Percentiles rank a stretch among this genome's conserved stretches.
Evolutionary conservation across 305 asterid genomes (phyloP).

Genomic region (Fraxinus velutina): DNA sequence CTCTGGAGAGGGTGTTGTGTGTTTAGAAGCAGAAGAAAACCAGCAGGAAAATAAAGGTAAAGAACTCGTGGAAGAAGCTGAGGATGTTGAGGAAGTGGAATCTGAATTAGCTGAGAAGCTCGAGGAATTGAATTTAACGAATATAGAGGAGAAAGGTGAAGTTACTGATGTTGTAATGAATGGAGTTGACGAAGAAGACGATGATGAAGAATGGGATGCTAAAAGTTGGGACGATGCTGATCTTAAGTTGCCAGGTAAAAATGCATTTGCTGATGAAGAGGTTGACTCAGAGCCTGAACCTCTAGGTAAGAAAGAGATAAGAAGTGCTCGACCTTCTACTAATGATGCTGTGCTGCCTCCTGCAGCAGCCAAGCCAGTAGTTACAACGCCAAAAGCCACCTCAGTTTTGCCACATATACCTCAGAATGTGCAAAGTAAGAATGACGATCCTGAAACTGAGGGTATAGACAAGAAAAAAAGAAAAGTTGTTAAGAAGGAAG

Average conservation of each 20-base stretch:
- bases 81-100: slow-evolving; percentile 49
- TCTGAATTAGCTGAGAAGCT: slow-evolving; percentile 48
- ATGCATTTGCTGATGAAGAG: slow-evolving; percentile 90
- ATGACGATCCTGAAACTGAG: slow-evolving; percentile 31
- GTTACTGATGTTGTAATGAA: slow-evolving; percentile 31
- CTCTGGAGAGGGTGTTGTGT: slow-evolving; percentile 43
- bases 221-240: slow-evolving; percentile 98
- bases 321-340: slow-evolving; percentile 34
- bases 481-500: slow-evolving; percentile 28
- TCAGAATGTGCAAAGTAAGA: slow-evolving; percentile 33
- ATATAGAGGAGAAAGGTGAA: slow-evolving; percentile 46
- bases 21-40: slow-evolving; percentile 34
- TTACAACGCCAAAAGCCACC: slow-evolving; percentile 27
- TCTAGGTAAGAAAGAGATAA: slow-evolving; percentile 50
- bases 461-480: slow-evolving; percentile 32
- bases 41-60: slow-evolving; percentile 43
- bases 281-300: slow-evolving; percentile 71
- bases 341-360: slow-evolving; percentile 39
- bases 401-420: slow-evolving; percentile 27
- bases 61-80: slow-evolving; percentile 40
- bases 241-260: slow-evolving; percentile 76
- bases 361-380: slow-evolving; percentile 33
- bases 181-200: slow-evolving; percentile 58
- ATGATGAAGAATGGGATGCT: slow-evolving; percentile 97
- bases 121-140: slow-evolving; percentile 45